phyloP scores from a whole-genome alignment of 2,329 filamentous ascomycete species.

The Celoporthe dispersa region DNA sequence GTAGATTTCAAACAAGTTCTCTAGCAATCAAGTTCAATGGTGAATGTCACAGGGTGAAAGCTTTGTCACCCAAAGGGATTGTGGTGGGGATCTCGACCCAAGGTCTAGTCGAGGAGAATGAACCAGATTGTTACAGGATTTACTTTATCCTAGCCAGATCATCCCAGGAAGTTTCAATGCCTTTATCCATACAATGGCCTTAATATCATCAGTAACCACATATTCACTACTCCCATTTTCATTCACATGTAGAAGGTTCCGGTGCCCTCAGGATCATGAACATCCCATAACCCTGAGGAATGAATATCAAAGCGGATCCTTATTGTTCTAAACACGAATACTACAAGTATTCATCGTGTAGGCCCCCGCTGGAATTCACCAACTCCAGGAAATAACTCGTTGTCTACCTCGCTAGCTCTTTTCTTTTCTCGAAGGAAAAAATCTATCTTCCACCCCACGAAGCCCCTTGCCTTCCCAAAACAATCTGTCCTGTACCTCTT shows the following conservation, averaged over 20 bases:
- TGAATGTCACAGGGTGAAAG: too few species aligned
- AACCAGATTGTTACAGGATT: background rate
- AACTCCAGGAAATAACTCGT: background rate
- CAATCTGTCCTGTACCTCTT: background rate
- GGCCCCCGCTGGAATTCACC: background rate
- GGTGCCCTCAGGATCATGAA: background rate
- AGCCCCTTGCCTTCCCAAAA: background rate
- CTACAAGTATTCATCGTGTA: too few species aligned
- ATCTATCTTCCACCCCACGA: too few species aligned
- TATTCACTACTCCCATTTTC: background rate
- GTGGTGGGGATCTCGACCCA: too few species aligned
- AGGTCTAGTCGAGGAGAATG: too few species aligned
- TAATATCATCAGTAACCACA: background rate
- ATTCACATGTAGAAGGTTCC: background rate
- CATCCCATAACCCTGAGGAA: background rate
- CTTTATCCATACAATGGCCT: background rate
- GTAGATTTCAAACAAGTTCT: too few species aligned
- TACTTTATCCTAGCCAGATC: background rate
- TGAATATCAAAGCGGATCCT: background rate
- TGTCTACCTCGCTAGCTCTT: background rate
- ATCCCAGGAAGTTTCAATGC: background rate
- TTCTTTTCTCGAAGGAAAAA: background rate
- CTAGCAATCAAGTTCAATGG: too few species aligned
- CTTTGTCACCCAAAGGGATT: too few species aligned
- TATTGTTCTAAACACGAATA: background rate